These are phyloP conservation scores for Suillus brevipes DNA, from an alignment of 768 basidiomycete genomes.

Conservation along the genomic window DNA sequence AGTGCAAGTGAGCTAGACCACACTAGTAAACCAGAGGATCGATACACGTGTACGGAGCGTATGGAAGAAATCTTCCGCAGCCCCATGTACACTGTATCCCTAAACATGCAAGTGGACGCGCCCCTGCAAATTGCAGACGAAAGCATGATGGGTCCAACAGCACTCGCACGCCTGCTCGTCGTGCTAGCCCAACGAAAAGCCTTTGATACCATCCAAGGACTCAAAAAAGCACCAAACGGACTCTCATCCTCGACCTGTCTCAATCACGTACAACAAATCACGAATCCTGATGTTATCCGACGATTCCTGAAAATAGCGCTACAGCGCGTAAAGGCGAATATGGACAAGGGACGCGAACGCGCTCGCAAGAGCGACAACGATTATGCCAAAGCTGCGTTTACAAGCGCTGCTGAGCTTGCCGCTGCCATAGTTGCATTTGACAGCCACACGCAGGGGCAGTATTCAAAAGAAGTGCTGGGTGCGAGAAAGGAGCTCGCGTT, in stretches of 20 bases:
- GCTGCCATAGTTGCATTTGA: slow-evolving; percentile 34
- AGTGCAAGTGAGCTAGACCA: slow-evolving; percentile 1
- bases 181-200: slow-evolving; percentile 30
- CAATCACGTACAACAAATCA: slow-evolving; percentile 29
- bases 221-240: slow-evolving; percentile 25
- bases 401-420: slow-evolving; percentile 34
- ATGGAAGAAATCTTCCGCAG: slow-evolving; percentile 19
- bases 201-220: slow-evolving; percentile 20
- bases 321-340: slow-evolving; percentile 19
- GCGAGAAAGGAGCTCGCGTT: slow-evolving; percentile 31
- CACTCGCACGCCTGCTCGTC: slow-evolving; percentile 28
- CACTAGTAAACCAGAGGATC: not conserved
- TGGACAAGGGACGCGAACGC: slow-evolving; percentile 24
- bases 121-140: slow-evolving; percentile 25
- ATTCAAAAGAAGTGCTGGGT: slow-evolving; percentile 19
- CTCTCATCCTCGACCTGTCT: slow-evolving; percentile 19
- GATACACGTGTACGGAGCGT: slow-evolving; percentile 15
- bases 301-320: slow-evolving; percentile 23
- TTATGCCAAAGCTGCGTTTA: slow-evolving; percentile 26
- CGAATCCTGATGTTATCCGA: slow-evolving; percentile 22
- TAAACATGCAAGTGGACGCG: slow-evolving; percentile 16
- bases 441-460: slow-evolving; percentile 27
- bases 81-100: slow-evolving; percentile 19
- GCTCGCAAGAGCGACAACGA: slow-evolving; percentile 19
- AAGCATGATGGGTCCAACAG: slow-evolving; percentile 27